These are phyloP conservation scores for Phytophthora fragariaefolia DNA, from an alignment of 352 stramenopile genomes.

Conservation along the genomic window DNA sequence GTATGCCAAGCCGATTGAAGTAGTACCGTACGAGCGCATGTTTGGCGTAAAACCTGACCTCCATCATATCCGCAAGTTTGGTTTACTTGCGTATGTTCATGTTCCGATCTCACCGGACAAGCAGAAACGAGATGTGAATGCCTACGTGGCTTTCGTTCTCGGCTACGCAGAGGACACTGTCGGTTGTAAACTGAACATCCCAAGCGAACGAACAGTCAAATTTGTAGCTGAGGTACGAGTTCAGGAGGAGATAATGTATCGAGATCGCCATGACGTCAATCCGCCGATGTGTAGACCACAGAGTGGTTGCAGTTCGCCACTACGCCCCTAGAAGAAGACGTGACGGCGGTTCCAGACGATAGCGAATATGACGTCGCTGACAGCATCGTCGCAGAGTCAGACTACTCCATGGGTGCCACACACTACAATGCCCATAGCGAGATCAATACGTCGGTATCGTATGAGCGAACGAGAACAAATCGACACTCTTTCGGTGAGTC, in stretches of 20 bases:
- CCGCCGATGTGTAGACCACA: background rate
- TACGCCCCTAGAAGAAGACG: background rate
- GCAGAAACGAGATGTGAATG: conserved; percentile 1
- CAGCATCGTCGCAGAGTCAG: background rate
- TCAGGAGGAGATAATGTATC: conserved; percentile 2
- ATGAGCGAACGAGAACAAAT: background rate
- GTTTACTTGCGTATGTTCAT: conserved; percentile 4
- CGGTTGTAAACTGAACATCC: conserved; percentile 6
- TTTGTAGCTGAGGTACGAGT: conserved; percentile 13
- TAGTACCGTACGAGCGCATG: conserved; percentile 8
- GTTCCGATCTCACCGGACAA: background rate
- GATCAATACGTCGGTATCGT: background rate
- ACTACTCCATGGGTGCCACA: background rate
- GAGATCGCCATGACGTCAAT: background rate
- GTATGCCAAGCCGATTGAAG: background rate
- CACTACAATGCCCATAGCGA: background rate
- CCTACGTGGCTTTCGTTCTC: background rate
- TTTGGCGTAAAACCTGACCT: conserved; percentile 9
- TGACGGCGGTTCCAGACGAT: background rate
- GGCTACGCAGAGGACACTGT: conserved; percentile 15
- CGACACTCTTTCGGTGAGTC: background rate
- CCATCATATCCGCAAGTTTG: conserved; percentile 16
- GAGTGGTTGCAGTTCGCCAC: background rate
- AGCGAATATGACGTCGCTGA: background rate
- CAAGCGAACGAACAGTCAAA: conserved; percentile 4